Evolutionary conservation across 306 rosid genomes (phyloP), one percentile per base, ranked within the genome.

Genomic region (Cucurbita argyrosperma): DNA sequence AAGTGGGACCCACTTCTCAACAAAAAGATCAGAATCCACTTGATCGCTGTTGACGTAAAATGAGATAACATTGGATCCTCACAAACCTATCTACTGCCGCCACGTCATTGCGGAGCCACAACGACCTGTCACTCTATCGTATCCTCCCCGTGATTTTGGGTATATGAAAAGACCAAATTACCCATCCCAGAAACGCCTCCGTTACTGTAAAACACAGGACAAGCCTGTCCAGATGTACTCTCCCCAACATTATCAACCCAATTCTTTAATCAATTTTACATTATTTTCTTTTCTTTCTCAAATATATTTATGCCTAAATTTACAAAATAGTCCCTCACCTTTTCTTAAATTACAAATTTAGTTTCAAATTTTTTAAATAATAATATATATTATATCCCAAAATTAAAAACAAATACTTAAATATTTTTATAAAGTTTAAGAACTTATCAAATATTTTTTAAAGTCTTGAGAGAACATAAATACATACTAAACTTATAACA

Each of bases 11-110:
- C 54, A 45, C n/a, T 66, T 3, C 55, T 45, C 4, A 5, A 26
- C 9, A 3, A 6, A 46, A 66, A 66, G 38, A 66, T 66, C 39
- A 21, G 72, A 66, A 12, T 43, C 72, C 72, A 45, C 54, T 66
- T 45, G 35, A 9, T 39, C 52, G 9, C 71, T 43, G 11, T 59
- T 45, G 39, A 66, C 6, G 54, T 19, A 46, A 66, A 18, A 9
- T 45, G 5, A 66, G 72, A 66, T 66, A 19, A 66, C 72, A 66
- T 66, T 66, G 72, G 72, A 66, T 66, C 54, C 72, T 43, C 38
- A 66, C 18, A 0, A 16, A 3, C 72, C 72, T 0, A 10, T 45
- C 19, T 0, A 6, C 1, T 45, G 39, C 12, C 46, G 55, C 72
- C 72, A 66, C 54, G 54, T 66, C 72, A 66, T 11, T 46, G 54